Evolutionary conservation across 176 grass and related monocot species (phyloP), one percentile per base, ranked within the genome.

Genomic region (Poa annua): DNA sequence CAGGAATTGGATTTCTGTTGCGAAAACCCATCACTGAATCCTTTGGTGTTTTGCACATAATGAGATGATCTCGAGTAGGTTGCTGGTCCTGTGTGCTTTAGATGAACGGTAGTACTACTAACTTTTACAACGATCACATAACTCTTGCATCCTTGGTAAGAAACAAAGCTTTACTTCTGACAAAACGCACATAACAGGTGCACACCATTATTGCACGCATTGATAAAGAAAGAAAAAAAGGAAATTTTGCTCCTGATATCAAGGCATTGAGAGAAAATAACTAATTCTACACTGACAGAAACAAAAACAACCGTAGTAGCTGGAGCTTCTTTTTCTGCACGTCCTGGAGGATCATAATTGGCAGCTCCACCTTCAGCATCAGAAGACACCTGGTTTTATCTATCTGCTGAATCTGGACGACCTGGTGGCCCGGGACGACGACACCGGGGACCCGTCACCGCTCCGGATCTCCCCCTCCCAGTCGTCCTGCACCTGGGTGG

Each of bases 401-500:
- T 88, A 85, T 74, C 78, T 88, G 82, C 82, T 91, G 20, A 74
- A 73, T 20, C 39, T 78, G 24, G 80, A 70, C 0, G 80, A 75
- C 13, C 78, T 90, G 59, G 59, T 33, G 48, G 83, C 26, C 17
- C 63, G 71, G 42, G 88, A 93, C 2, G 90, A 90, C 9, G 90
- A 89, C 19, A 80, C 74, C 2, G 87, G 89, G 0, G 89, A 96
- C 4, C 83, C 93, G 15, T 93, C 83, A 33, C 91, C 86, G 87
- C 96, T 98, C 76, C 72, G 83, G 78, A 83, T 49, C 35, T 89
- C 87, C 20, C 76, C 82, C 35, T 86, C 88, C 92, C 92, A 92
- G 38, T 91, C 90, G 2, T 92, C 83, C 66, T 95, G 93, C 73
- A 96, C 96, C 86, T 99, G 96, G 71, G 93, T 84, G 42, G 93